A percentile compares a stretch with the other conserved stretches of the same genome.
These are phyloP conservation scores for Paecilomyces niveus DNA, from an alignment of 2,329 filamentous ascomycete species.

Conservation along the genomic window DNA sequence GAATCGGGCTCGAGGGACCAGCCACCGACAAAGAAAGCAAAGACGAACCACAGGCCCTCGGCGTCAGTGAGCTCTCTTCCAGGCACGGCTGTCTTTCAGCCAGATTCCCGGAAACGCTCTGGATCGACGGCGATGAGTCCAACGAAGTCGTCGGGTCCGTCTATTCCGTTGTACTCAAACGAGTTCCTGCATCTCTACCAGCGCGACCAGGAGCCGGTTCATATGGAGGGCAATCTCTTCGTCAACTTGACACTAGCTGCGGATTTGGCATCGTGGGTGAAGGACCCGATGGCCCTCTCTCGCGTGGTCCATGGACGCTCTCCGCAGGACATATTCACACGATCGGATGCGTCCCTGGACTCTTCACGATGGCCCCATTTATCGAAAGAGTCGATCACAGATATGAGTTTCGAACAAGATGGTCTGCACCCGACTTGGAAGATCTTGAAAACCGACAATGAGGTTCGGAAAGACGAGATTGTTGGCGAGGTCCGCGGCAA, in stretches of 20 bases:
- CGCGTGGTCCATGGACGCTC: conserved; percentile 58
- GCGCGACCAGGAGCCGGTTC: conserved; percentile 50
- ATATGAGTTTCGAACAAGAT: conserved; percentile 41
- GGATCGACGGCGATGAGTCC: conserved; percentile 64
- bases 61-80: conserved; percentile 67
- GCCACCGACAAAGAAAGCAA: conserved; percentile 68
- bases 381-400: conserved; percentile 46
- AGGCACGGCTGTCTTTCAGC: conserved; percentile 57
- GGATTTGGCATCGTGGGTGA: conserved; percentile 70
- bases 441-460: conserved; percentile 44
- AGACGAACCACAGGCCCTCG: conserved; percentile 71
- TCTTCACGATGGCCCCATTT: conserved; percentile 48
- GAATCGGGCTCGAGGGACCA: conserved; percentile 46
- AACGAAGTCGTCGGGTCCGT: conserved; percentile 55
- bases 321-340: conserved; percentile 63
- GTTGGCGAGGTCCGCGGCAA: conserved; percentile 71
- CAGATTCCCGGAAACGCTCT: conserved; percentile 55
- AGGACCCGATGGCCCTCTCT: conserved; percentile 62
- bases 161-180: conserved; percentile 63
- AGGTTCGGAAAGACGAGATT: conserved; percentile 46
- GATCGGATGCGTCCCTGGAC: conserved; percentile 49
- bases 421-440: conserved; percentile 64
- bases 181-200: conserved; percentile 72
- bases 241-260: conserved; percentile 68
- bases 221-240: conserved; percentile 67